Conservation (phyloP, 2,329 filamentous ascomycete species). For the Triangularia setosa region DNA sequence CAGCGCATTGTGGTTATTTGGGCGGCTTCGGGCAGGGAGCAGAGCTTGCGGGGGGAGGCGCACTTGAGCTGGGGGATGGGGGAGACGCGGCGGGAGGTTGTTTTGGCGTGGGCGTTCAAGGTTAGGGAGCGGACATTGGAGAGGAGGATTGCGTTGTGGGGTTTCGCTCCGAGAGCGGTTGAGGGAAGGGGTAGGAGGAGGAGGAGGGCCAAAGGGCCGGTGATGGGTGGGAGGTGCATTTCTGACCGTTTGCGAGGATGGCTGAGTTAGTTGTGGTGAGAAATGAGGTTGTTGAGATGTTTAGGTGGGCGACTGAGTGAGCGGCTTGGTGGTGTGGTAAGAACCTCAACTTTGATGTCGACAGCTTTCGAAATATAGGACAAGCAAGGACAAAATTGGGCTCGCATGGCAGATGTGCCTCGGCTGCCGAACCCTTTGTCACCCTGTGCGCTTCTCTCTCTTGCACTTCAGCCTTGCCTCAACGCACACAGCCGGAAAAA, state of each 20-base stretch:
- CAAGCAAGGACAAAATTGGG: too few relatives aligned
- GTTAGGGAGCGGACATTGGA: conserved; percentile 67
- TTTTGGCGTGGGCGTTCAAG: conserved; percentile 61
- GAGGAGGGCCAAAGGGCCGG: neutral
- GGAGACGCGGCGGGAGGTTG: conserved; percentile 69
- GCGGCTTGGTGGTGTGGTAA: too few relatives aligned
- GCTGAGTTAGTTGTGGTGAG: neutral
- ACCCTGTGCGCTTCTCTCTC: neutral
- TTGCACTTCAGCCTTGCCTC: neutral
- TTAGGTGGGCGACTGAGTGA: too few relatives aligned
- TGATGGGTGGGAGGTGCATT: too few relatives aligned
- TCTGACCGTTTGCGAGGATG: neutral
- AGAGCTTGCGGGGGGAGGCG: conserved; percentile 60
- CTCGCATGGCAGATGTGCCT: too few relatives aligned
- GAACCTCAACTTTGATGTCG: too few relatives aligned
- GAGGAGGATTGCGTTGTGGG: conserved; percentile 53
- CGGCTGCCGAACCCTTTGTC: too few relatives aligned
- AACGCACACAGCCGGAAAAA: neutral
- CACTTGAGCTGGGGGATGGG: conserved; percentile 78
- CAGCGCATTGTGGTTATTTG: conserved; percentile 84
- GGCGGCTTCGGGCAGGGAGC: conserved; percentile 59
- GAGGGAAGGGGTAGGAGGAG: neutral
- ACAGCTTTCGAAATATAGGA: too few relatives aligned
- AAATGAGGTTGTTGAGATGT: neutral
- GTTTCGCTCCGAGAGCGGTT: conserved; percentile 29